phyloP scores from a whole-genome alignment of 1,139 yeast genomes.

The Yamadazyma blattariae region DNA sequence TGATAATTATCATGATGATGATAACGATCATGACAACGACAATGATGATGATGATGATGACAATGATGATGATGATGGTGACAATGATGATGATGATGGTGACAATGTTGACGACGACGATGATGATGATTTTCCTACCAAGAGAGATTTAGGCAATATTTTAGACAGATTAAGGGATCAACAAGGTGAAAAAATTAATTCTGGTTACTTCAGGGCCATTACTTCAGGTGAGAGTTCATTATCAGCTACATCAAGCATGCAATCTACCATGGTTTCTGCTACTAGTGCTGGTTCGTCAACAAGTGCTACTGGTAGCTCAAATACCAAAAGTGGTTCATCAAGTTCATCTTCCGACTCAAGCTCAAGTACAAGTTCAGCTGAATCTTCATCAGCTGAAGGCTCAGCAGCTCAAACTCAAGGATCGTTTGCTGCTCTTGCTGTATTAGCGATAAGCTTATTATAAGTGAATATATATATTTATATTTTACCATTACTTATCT shows the following conservation, averaged over 20 bases:
- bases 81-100: conserved; percentile 1
- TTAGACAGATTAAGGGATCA: conserved; percentile 1
- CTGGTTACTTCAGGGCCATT: no score
- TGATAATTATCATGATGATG: conserved; percentile 1
- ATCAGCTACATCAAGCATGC: no score
- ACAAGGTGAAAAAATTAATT: conserved; percentile 3
- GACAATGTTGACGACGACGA: conserved; percentile 3
- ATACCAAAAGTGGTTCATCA: no score
- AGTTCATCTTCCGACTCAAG: no score
- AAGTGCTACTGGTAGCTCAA: no score
- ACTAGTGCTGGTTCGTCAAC: no score
- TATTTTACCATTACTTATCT: no score
- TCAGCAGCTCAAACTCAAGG: background rate
- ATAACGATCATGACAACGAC: conserved; percentile 3
- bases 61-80: conserved; percentile 1
- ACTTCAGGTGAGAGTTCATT: no score
- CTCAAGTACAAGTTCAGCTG: no score
- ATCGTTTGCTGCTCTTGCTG: background rate
- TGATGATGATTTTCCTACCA: background rate
- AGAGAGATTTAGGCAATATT: conserved; percentile 3
- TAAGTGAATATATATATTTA: no score
- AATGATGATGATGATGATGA: conserved; percentile 2
- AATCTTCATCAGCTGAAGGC: no score
- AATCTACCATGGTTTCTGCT: no score
- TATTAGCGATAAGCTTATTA: background rate